Evolutionary conservation across 805 yeast species (phyloP), one percentile per base, ranked within the genome.

Genomic region (Candida montana): DNA sequence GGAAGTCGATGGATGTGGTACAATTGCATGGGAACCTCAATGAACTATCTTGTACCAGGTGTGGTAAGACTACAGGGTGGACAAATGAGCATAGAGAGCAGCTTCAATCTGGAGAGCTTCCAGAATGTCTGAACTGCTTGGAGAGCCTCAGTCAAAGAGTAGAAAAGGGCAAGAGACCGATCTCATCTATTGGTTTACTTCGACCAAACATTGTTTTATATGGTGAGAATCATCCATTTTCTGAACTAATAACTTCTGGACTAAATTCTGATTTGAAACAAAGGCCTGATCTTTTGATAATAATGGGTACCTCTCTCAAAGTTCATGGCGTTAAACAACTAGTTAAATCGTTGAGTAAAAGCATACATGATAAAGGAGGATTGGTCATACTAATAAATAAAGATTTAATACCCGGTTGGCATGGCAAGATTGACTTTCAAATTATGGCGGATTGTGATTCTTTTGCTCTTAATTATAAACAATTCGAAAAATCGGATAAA

Each of bases 1-100:
- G 91, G 85, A 79, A 75, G 50, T 68, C 69, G 20, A 64, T 77
- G 41, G 87, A 86, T 51, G 95, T 88, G 19, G 83, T 91, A 9
- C 97, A 89, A 59, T 66, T 91, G 20, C 99, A 91, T 55, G 99
- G 99, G 2, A 89, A 88, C 61, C 67, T 91, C 39, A 85, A 86
- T 53, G 69, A 72, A 31, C 67, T 93, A 40, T 67, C 82, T 24
- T 91, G 99, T 61, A 84, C 90, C 2, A 68, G 70, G 39, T 90
- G 98, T 60, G 72, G 71, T 42, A 53, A 66, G 17, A 62, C 63
- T 16, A 77, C 68, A 51, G 69, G 66, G 28, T 90, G 97, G 97
- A 72, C 69, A 33, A 65, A 66, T 18, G 72, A 71, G 19, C 67
- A 66, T 52, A 71, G 73, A 37, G 61, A 61, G 19, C 55, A 63